phyloP scores from a whole-genome alignment of 768 basidiomycete species.

The Xerocomus brunneocitrinus region DNA sequence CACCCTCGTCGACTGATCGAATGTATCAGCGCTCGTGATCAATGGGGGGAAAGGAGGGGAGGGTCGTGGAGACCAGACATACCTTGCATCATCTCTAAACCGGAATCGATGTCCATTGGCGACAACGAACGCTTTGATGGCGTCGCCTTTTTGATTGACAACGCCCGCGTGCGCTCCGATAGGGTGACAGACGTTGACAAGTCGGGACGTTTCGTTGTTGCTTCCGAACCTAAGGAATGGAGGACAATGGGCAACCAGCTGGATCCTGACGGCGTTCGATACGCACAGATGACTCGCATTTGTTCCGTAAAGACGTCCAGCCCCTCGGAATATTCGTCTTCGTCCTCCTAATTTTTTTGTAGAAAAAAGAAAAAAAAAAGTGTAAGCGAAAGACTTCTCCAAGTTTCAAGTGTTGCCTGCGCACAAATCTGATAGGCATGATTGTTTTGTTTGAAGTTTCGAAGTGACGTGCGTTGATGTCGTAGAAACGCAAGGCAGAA shows the following conservation, averaged over 20 bases:
- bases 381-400: constrained; percentile 2
- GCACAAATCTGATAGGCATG: constrained; percentile 23
- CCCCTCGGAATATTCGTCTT: constrained; percentile 20
- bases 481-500: constrained; percentile 3
- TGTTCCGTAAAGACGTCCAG: constrained; percentile 11
- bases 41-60: neutral
- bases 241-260: neutral
- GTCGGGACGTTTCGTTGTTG: constrained; percentile 11
- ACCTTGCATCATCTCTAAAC: constrained; percentile 15
- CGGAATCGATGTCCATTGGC: constrained; percentile 22
- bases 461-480: constrained; percentile 6
- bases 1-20: constrained; percentile 15
- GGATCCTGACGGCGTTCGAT: constrained; percentile 2
- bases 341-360: constrained; percentile 18
- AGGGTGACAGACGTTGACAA: constrained; percentile 8
- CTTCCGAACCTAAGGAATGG: constrained; percentile 6
- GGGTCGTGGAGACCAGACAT: neutral
- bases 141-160: constrained; percentile 9
- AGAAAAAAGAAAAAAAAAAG: neutral
- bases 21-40: constrained; percentile 3
- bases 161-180: constrained; percentile 23
- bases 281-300: constrained; percentile 13
- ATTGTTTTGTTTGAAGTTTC: constrained; percentile 6
- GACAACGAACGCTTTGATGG: constrained; percentile 13
- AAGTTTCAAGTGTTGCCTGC: neutral